A percentile compares a stretch with the other conserved stretches of the same genome.
Conservation (phyloP, 192 early-diverging fungal species). For the Umbelopsis sp. region DNA sequence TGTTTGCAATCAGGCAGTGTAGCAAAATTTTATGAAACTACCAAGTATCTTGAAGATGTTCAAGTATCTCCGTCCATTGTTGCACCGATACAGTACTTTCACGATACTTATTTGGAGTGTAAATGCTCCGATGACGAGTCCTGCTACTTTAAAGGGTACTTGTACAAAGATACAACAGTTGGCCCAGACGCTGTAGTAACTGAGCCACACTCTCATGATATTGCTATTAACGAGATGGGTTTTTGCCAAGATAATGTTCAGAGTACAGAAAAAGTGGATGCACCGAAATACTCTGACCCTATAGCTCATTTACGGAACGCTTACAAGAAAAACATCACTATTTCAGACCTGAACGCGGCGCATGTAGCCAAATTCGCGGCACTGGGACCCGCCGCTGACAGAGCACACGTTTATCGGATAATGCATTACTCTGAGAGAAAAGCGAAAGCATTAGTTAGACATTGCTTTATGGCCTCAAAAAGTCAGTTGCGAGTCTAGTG, state of each 20-base stretch:
- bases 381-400: background rate
- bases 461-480: conserved; percentile 14
- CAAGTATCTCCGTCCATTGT: conserved; percentile 23
- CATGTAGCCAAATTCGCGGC: conserved; percentile 15
- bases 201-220: background rate
- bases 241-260: background rate
- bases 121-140: background rate
- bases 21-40: conserved; percentile 9
- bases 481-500: background rate
- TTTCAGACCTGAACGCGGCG: conserved; percentile 1
- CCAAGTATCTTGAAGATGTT: background rate
- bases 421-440: conserved; percentile 8
- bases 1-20: conserved; percentile 20
- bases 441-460: conserved; percentile 3
- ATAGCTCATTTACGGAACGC: conserved; percentile 6
- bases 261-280: background rate
- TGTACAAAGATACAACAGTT: conserved; percentile 17
- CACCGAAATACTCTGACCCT: background rate
- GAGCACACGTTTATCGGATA: background rate
- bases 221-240: background rate
- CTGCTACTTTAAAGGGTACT: conserved; percentile 31
- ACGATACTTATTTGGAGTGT: conserved; percentile 20
- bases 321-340: conserved; percentile 2
- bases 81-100: conserved; percentile 25
- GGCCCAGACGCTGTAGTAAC: background rate